Percentiles rank a stretch among this genome's conserved stretches.
phyloP scores from a whole-genome alignment of 108 stramenopile species.

The Nannochloropsis salina region DNA sequence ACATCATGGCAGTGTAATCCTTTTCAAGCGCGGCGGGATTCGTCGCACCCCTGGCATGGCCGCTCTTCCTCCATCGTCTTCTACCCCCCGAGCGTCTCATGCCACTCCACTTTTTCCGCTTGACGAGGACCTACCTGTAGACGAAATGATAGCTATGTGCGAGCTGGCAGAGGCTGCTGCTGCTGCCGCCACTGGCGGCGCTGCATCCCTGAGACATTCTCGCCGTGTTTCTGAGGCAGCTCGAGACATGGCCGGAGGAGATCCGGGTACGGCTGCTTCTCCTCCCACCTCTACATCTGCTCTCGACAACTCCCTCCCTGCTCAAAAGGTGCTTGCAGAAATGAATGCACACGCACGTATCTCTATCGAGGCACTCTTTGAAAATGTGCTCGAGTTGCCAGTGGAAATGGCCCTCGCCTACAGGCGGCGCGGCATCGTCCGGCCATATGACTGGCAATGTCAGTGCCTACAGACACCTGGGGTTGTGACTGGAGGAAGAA shows the following conservation, averaged over 20 bases:
- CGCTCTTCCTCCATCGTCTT: background rate
- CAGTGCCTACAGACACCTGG: conserved; percentile 44
- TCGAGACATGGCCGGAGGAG: too few relatives aligned
- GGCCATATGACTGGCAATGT: conserved; percentile 54
- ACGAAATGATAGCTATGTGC: background rate
- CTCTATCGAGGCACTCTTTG: conserved; percentile 4
- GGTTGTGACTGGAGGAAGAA: conserved; percentile 34
- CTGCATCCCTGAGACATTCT: background rate
- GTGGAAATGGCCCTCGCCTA: conserved; percentile 20
- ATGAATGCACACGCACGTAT: too few relatives aligned
- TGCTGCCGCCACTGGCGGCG: background rate
- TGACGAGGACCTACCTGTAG: background rate
- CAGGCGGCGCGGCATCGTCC: conserved; percentile 24
- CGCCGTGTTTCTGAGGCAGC: too few relatives aligned
- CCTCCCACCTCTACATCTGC: background rate
- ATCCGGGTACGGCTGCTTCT: background rate
- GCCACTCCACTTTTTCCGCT: background rate
- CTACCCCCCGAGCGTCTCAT: background rate
- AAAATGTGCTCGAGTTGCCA: conserved; percentile 30
- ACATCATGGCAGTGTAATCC: too few relatives aligned
- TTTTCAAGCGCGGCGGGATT: too few relatives aligned
- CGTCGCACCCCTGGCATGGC: too few relatives aligned
- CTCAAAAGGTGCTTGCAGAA: background rate
- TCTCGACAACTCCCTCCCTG: background rate
- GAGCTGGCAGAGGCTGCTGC: background rate